Evolutionary conservation across 768 basidiomycete genomes (phyloP).

Genomic region (Boletus subcaerulescens): DNA sequence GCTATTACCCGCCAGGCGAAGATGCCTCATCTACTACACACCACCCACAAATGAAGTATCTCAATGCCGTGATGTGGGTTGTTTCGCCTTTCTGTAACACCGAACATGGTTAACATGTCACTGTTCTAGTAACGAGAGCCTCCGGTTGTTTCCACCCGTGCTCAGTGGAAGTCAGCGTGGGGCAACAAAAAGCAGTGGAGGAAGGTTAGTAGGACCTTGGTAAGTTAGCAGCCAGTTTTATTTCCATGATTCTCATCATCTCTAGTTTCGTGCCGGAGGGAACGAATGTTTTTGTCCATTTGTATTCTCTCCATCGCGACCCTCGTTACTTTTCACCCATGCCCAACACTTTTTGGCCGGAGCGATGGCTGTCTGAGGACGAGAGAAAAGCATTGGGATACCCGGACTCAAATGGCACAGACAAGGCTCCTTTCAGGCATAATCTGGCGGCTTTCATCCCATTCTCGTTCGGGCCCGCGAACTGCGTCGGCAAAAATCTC

Average conservation of each 20-base stretch:
- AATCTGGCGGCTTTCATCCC: constrained; percentile 42
- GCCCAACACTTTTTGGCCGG: constrained; percentile 44
- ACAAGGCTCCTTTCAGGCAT: constrained; percentile 31
- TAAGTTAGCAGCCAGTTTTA: constrained; percentile 22
- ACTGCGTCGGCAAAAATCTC: constrained; percentile 44
- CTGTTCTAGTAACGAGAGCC: constrained; percentile 43
- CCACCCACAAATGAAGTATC: constrained; percentile 32
- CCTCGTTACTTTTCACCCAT: constrained; percentile 44
- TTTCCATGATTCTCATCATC: constrained; percentile 9
- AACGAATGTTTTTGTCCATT: constrained; percentile 42
- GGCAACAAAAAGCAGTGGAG: constrained; percentile 34
- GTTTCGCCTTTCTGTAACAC: neutral
- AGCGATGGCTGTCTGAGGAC: constrained; percentile 39
- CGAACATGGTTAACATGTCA: constrained; percentile 9
- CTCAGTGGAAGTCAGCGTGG: constrained; percentile 47
- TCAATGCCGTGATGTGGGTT: constrained; percentile 34
- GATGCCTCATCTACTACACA: constrained; percentile 26
- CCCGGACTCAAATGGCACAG: constrained; percentile 20
- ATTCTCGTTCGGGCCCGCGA: constrained; percentile 44
- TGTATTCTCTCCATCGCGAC: constrained; percentile 45
- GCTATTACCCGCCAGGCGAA: constrained; percentile 38
- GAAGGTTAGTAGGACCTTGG: constrained; percentile 40
- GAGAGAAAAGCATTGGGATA: constrained; percentile 26
- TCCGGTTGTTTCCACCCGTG: constrained; percentile 49
- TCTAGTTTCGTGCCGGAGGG: constrained; percentile 44